Evolutionary conservation across 495 filamentous ascomycete species (phyloP), one percentile per base, ranked within the genome.

Genomic region (Neurospora sp.): DNA sequence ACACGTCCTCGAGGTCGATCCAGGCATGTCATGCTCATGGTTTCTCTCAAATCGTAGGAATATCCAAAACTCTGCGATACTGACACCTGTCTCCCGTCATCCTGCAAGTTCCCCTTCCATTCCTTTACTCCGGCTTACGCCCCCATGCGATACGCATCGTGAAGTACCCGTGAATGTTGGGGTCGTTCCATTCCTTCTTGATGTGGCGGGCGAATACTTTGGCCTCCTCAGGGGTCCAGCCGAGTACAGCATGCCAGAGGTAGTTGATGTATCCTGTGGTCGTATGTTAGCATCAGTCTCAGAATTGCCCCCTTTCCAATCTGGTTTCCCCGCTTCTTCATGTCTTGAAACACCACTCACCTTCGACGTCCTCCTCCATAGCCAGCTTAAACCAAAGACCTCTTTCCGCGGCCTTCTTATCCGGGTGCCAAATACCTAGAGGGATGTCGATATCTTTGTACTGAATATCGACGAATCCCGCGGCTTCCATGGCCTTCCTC

Each of bases 351-450:
- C 11, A 60, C 5, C 5, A 60, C 23, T 27, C 6, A 7, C 86
- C 83, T 70, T 87, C 84, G 4, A 85, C 41, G 9, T 86, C 84
- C 39, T 83, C 78, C 9, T 85, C 74, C 0, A 27, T 80, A 72
- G 27, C 80, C 78, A 76, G 62, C 66, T 71, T 46, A 49, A 78
- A 78, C 69, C 75, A 78, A 70, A 38, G 35, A 23, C 81, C 79
- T 37, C 87, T 77, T 75, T 87, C 83, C 72, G 85, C 87, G 69
- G 85, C 62, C 39, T 82, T 80, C 84, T 86, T 87, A 5, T 81
- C 79, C 10, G 82, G 20, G 12, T 40, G 31, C 71, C 73, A 74
- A 9, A 39, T 20, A n/a, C 73, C 73, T 1, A 72, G 5, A 8
- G 73, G 70, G 38, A 49, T 1, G 11, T 49, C n/a, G 20, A 78